A percentile compares a stretch with the other conserved stretches of the same genome.
Evolutionary conservation across 768 basidiomycete species (phyloP).

Genomic region (Russula abietina): DNA sequence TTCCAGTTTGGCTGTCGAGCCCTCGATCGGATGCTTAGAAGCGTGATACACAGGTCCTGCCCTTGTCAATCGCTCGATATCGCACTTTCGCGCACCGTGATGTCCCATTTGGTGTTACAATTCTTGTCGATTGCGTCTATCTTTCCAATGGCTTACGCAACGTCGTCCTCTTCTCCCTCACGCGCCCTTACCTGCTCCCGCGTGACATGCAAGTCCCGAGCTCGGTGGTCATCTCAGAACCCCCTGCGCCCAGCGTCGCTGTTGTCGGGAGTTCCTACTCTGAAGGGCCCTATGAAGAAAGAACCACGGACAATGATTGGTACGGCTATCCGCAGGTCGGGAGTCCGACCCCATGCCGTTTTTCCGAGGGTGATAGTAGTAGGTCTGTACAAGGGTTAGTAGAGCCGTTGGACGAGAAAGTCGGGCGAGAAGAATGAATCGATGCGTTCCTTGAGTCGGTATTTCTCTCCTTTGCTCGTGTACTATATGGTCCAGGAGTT

Average conservation of each 20-base stretch:
- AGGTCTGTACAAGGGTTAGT: neutral
- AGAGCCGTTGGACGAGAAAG: neutral
- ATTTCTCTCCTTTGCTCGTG: neutral
- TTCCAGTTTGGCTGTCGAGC: too few species aligned
- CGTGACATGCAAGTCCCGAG: neutral
- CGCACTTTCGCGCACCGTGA: conserved; percentile 30
- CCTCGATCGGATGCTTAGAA: neutral
- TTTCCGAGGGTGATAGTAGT: neutral
- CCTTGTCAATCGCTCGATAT: conserved; percentile 40
- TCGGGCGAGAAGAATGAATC: neutral
- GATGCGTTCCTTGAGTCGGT: neutral
- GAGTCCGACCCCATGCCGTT: neutral
- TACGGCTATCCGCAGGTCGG: neutral
- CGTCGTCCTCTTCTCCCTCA: conserved; percentile 35
- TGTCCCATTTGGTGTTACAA: conserved; percentile 35
- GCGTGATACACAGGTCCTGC: conserved; percentile 30
- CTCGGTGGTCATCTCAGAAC: too few species aligned
- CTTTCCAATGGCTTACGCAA: conserved; percentile 42
- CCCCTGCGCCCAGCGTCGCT: neutral
- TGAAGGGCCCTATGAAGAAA: neutral
- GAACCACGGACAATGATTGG: neutral
- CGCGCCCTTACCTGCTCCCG: conserved; percentile 37
- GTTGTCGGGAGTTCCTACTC: neutral
- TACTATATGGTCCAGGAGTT: too few species aligned
- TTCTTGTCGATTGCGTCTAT: conserved; percentile 38